Conservation (phyloP, 352 stramenopile species). For the Phytophthora macrochlamydospora region DNA sequence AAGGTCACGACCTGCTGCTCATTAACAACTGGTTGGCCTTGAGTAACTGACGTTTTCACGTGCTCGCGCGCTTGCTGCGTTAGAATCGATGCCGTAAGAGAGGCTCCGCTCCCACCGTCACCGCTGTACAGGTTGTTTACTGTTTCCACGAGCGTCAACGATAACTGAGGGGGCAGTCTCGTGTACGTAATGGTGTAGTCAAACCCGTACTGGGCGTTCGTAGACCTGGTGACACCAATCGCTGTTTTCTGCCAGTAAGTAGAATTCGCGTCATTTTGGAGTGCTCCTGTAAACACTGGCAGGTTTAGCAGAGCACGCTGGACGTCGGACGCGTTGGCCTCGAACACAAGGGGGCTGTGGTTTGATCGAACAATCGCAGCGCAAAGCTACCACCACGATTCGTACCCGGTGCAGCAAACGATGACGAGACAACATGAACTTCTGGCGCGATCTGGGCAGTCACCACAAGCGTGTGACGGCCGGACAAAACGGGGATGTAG, state of each 20-base stretch:
- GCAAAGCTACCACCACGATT: conserved; percentile 84
- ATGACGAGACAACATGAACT: conserved; percentile 82
- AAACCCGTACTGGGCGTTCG: conserved; percentile 69
- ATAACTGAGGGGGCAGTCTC: conserved; percentile 39
- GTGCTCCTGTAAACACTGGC: conserved; percentile 34
- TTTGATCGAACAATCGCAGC: conserved; percentile 68
- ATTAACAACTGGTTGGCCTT: conserved; percentile 65
- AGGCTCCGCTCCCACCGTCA: conserved; percentile 44
- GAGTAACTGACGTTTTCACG: conserved; percentile 67
- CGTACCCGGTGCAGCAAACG: conserved; percentile 61
- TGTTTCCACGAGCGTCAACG: conserved; percentile 38
- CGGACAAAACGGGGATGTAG: conserved; percentile 86
- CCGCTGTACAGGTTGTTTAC: conserved; percentile 75
- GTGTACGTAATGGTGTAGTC: conserved; percentile 79
- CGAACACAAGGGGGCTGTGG: conserved; percentile 77
- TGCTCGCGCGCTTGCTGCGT: conserved; percentile 54
- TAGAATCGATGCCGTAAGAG: conserved; percentile 34
- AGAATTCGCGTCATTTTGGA: conserved; percentile 12
- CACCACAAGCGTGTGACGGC: conserved; percentile 87
- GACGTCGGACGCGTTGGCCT: conserved; percentile 76
- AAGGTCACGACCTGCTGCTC: conserved; percentile 74
- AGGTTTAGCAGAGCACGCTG: conserved; percentile 70
- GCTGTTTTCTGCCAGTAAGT: conserved; percentile 9
- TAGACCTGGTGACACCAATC: conserved; percentile 57
- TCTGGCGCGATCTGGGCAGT: conserved; percentile 78